Evolutionary conservation across 1,284 basidiomycete species (phyloP).

Genomic region (Irpex sp.): DNA sequence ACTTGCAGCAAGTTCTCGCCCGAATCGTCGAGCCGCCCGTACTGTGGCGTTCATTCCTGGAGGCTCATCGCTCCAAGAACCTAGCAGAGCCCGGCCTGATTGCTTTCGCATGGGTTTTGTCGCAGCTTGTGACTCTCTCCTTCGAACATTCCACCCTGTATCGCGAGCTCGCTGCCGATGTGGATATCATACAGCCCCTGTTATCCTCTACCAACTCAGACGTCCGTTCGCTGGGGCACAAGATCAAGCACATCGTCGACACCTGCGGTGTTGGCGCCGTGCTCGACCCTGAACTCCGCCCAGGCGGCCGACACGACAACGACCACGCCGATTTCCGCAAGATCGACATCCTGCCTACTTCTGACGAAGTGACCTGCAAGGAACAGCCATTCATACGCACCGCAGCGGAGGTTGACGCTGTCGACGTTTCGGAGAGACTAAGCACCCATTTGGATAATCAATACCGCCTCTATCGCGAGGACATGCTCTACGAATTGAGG

Average conservation of each 20-base stretch:
- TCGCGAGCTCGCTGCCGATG: conserved; percentile 34
- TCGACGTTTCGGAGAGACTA: conserved; percentile 32
- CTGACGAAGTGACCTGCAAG: conserved; percentile 46
- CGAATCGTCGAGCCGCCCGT: conserved; percentile 49
- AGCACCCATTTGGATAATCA: conserved; percentile 58
- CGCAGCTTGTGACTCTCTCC: conserved; percentile 43
- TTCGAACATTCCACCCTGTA: conserved; percentile 32
- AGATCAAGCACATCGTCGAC: conserved; percentile 40
- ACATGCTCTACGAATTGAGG: conserved; percentile 60
- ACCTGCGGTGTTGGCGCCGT: conserved; percentile 22
- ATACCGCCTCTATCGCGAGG: conserved; percentile 61
- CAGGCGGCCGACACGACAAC: conserved; percentile 67
- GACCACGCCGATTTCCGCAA: conserved; percentile 55
- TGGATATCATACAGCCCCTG: conserved; percentile 30
- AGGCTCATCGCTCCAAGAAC: conserved; percentile 34
- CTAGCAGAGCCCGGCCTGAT: conserved; percentile 34
- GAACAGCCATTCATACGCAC: conserved; percentile 46
- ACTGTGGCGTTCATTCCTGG: conserved; percentile 45
- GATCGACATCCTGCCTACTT: conserved; percentile 57
- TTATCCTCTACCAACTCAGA: conserved; percentile 31
- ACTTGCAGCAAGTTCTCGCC: conserved; percentile 37
- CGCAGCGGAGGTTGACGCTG: conserved; percentile 39
- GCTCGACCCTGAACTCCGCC: conserved; percentile 24
- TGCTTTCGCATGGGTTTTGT: conserved; percentile 48
- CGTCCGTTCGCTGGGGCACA: conserved; percentile 32